These are phyloP conservation scores for Cicer chorassanicum DNA, from an alignment of 306 rosid species.

Conservation along the genomic window DNA sequence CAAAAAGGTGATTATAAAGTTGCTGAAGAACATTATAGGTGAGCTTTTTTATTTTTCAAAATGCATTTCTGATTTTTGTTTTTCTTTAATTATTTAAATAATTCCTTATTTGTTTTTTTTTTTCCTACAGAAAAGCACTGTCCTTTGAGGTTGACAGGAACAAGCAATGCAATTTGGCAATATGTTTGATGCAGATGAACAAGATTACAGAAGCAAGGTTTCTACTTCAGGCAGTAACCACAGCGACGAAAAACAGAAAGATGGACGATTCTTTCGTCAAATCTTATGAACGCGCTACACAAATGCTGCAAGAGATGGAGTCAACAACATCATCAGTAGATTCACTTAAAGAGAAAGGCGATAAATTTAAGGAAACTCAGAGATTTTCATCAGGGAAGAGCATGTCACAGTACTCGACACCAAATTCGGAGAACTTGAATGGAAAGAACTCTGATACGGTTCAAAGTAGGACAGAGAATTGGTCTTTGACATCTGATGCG, in stretches of 20 bases:
- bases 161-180: conserved; percentile 92
- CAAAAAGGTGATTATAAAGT: conserved; percentile 65
- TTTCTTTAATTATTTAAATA: conserved; percentile 20
- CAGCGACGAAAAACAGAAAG: conserved; percentile 63
- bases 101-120: not conserved
- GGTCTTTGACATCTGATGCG: conserved; percentile 41
- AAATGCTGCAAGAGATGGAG: conserved; percentile 62
- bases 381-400: conserved; percentile 43
- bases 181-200: conserved; percentile 81
- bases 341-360: conserved; percentile 19
- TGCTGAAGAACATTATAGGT: conserved; percentile 87
- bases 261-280: conserved; percentile 82
- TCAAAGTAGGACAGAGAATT: conserved; percentile 45
- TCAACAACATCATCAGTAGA: conserved; percentile 35
- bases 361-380: conserved; percentile 29
- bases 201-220: conserved; percentile 73
- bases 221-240: conserved; percentile 74
- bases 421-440: conserved; percentile 24
- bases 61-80: conserved; percentile 3
- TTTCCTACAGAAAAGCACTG: conserved; percentile 69
- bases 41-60: conserved; percentile 1
- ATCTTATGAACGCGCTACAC: conserved; percentile 75
- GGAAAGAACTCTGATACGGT: conserved; percentile 42
- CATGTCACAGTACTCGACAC: conserved; percentile 47
- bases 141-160: conserved; percentile 79